These are phyloP conservation scores for Thelephora terrestris DNA, from an alignment of 1,284 basidiomycete genomes.

Conservation along the genomic window DNA sequence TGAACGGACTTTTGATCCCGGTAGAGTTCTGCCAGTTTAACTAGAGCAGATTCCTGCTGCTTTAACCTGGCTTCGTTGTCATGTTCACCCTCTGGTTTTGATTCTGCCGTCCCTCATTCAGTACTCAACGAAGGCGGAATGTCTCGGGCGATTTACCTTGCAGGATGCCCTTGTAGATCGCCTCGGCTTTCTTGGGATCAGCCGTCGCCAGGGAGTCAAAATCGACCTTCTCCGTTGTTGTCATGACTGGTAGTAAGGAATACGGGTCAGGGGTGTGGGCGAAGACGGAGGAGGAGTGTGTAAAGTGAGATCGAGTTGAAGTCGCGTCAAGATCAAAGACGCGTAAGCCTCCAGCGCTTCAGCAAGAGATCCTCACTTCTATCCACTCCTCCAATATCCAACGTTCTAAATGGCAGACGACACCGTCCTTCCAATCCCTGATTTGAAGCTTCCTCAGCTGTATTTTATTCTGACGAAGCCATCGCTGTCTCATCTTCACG, in stretches of 20 bases:
- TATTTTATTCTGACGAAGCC: slow-evolving; percentile 65
- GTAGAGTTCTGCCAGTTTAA: slow-evolving; percentile 84
- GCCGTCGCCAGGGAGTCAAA: slow-evolving; percentile 33
- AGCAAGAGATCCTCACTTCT: not conserved
- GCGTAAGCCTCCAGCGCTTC: not conserved
- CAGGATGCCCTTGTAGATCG: slow-evolving; percentile 63
- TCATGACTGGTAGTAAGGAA: slow-evolving; percentile 11
- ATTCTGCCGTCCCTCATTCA: not conserved
- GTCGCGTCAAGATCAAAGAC: slow-evolving; percentile 30
- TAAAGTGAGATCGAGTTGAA: slow-evolving; percentile 14
- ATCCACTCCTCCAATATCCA: not conserved
- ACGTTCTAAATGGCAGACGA: slow-evolving; percentile 67
- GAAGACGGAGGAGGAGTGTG: slow-evolving; percentile 12
- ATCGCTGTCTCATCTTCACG: slow-evolving; percentile 52
- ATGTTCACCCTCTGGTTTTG: not conserved
- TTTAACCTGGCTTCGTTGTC: slow-evolving; percentile 52
- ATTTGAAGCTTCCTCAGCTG: slow-evolving; percentile 71
- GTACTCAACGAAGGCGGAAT: not conserved
- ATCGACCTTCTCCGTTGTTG: slow-evolving; percentile 37
- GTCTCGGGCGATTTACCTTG: not conserved
- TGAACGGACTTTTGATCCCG: slow-evolving; percentile 69
- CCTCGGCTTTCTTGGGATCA: slow-evolving; percentile 45
- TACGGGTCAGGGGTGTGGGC: slow-evolving; percentile 4
- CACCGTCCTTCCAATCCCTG: slow-evolving; percentile 75
- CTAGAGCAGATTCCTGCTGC: slow-evolving; percentile 80